Evolutionary conservation across 768 basidiomycete genomes (phyloP).

Genomic region (Hirschioporus abietinus): DNA sequence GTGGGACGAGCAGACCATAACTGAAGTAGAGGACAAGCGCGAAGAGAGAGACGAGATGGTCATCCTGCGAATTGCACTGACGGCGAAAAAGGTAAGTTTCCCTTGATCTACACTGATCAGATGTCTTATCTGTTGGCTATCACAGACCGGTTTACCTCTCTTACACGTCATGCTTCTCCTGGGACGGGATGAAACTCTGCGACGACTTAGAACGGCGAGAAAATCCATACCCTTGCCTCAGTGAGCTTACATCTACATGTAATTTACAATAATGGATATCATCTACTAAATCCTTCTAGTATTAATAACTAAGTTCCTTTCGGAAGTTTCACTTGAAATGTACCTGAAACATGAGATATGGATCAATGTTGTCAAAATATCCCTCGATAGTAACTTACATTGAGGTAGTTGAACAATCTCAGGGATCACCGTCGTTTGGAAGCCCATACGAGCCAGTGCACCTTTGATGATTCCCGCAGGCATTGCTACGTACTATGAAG

Average conservation of each 20-base stretch:
- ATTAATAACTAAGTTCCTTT: slow-evolving; percentile 40
- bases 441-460: slow-evolving; percentile 72
- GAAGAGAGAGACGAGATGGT: slow-evolving; percentile 44
- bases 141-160: background rate
- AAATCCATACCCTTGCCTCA: background rate
- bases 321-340: slow-evolving; percentile 77
- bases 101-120: background rate
- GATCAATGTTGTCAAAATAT: background rate
- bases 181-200: background rate
- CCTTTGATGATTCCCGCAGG: slow-evolving; percentile 83
- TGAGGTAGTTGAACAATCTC: slow-evolving; percentile 82
- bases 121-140: background rate
- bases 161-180: background rate
- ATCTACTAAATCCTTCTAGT: background rate
- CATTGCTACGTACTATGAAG: slow-evolving; percentile 67
- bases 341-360: slow-evolving; percentile 43
- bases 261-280: background rate
- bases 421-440: slow-evolving; percentile 66
- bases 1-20: slow-evolving; percentile 36
- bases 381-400: slow-evolving; percentile 43
- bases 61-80: slow-evolving; percentile 70
- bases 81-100: slow-evolving; percentile 70
- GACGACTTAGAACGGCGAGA: background rate
- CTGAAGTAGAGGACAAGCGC: slow-evolving; percentile 39
- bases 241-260: background rate